A percentile compares a stretch with the other conserved stretches of the same genome.
phyloP scores from a whole-genome alignment of 2,329 filamentous ascomycete species.

The Microsporum ferrugineum region DNA sequence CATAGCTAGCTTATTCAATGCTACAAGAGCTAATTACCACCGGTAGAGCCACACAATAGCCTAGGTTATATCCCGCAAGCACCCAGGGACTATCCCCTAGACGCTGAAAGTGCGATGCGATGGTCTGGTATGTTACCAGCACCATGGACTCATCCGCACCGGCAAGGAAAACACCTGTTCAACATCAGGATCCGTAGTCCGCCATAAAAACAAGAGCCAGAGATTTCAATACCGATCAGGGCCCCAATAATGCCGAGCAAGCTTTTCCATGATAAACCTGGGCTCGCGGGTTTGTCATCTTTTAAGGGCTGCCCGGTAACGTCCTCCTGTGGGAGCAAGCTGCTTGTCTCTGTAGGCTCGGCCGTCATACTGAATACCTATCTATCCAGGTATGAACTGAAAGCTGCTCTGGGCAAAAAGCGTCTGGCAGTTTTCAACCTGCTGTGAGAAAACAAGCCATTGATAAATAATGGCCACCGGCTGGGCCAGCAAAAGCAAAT shows the following conservation, averaged over 20 bases:
- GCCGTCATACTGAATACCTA: neutral
- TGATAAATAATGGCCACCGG: neutral
- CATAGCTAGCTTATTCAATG: neutral
- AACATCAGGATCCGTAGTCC: neutral
- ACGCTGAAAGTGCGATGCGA: neutral
- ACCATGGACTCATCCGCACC: constrained; percentile 4
- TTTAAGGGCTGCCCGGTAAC: neutral
- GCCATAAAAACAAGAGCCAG: neutral
- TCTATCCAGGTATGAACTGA: neutral
- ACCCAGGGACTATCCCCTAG: neutral
- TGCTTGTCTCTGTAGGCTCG: neutral
- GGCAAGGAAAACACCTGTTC: constrained; percentile 1
- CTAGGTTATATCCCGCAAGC: neutral
- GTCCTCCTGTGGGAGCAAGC: neutral
- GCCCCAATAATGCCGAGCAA: neutral
- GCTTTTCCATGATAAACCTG: neutral
- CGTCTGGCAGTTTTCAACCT: neutral
- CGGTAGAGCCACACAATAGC: constrained; percentile 3
- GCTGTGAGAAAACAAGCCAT: neutral
- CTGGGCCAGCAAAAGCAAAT: neutral
- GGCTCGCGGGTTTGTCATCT: neutral
- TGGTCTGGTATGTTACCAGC: constrained; percentile 1
- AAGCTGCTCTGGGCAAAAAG: neutral
- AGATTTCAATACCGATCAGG: neutral
- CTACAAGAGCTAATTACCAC: neutral